Conservation (phyloP, 2,329 filamentous ascomycete genomes). For the Curvularia eragrostidis region DNA sequence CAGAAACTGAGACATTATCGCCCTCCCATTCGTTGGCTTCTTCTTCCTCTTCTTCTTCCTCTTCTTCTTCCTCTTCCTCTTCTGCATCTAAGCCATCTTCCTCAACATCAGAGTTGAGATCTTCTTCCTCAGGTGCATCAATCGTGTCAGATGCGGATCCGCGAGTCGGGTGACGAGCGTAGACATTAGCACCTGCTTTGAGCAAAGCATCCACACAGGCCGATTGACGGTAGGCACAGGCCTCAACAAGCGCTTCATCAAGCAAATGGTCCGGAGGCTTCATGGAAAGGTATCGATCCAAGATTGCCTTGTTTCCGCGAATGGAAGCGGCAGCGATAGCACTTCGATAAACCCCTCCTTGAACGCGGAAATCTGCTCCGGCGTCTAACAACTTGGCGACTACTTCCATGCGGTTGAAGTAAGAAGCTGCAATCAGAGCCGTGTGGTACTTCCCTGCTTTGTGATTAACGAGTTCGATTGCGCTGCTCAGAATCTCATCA, state of each 20-base stretch:
- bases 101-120: constrained; percentile 30
- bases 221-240: constrained; percentile 29
- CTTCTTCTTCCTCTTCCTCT: background rate
- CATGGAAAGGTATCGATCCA: constrained; percentile 25
- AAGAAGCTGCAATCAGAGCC: constrained; percentile 33
- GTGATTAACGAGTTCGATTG: constrained; percentile 26
- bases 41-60: background rate
- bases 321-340: constrained; percentile 29
- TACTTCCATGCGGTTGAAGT: constrained; percentile 25
- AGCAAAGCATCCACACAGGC: constrained; percentile 28
- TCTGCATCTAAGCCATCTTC: background rate
- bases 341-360: constrained; percentile 27
- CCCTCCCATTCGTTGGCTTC: constrained; percentile 26
- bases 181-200: constrained; percentile 29
- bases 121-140: constrained; percentile 17
- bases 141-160: constrained; percentile 25
- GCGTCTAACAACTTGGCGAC: constrained; percentile 26
- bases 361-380: constrained; percentile 27
- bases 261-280: constrained; percentile 27
- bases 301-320: constrained; percentile 24
- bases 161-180: constrained; percentile 22
- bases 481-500: constrained; percentile 22
- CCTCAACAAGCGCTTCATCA: constrained; percentile 32
- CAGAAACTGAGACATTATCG: constrained; percentile 19
- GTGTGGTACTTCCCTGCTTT: constrained; percentile 28